Conservation (phyloP, 345 rosid genomes). For the Geranium brycei region DNA sequence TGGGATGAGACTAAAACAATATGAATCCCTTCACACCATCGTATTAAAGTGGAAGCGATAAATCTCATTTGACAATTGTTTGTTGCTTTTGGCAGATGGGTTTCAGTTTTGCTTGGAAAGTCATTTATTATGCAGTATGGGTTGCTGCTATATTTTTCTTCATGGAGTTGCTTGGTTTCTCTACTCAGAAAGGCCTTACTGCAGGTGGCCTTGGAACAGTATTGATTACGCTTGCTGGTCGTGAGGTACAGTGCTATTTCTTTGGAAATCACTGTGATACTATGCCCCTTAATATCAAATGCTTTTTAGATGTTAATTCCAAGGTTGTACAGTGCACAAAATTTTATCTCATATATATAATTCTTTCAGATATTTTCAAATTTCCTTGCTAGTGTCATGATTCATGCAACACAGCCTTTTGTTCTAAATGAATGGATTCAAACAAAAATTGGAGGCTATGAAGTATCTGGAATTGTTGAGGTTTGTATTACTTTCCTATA, state of each 20-base stretch:
- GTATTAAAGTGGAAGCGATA: not conserved
- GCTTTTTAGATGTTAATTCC: not conserved
- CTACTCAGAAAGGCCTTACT: constrained; percentile 86
- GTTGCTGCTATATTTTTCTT: constrained; percentile 80
- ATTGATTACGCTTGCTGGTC: constrained; percentile 93
- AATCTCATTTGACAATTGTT: not conserved
- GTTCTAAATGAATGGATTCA: constrained; percentile 87
- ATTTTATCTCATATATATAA: constrained; percentile 6
- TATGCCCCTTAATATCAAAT: not conserved
- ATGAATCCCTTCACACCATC: not conserved
- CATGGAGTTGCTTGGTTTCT: constrained; percentile 90
- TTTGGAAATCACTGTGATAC: not conserved
- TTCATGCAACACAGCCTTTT: constrained; percentile 87
- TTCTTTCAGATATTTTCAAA: constrained; percentile 73
- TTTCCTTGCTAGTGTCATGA: constrained; percentile 85
- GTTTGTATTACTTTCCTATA: not conserved
- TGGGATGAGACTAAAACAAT: too few species aligned
- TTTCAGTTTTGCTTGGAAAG: constrained; percentile 80
- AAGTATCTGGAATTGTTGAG: constrained; percentile 81
- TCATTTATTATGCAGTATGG: constrained; percentile 80
- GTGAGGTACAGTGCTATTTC: constrained; percentile 47
- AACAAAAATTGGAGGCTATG: constrained; percentile 84
- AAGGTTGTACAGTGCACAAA: not conserved
- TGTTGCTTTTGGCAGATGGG: constrained; percentile 57
- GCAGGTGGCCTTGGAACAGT: constrained; percentile 99